phyloP scores from a whole-genome alignment of 176 grass and related monocot genomes.

The Olyra latifolia region DNA sequence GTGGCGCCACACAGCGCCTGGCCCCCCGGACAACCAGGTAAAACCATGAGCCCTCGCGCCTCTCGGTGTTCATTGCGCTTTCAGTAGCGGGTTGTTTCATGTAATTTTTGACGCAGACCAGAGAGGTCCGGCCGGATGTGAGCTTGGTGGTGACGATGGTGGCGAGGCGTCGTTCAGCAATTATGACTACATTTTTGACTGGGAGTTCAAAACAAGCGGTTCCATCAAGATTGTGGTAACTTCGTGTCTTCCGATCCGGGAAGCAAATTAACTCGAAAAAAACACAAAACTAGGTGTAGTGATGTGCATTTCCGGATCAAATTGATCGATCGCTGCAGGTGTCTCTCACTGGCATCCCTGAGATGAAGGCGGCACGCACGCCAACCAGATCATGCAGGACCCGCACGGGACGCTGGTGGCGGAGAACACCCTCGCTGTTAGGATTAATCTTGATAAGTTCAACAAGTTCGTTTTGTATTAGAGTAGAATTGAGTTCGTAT shows the following conservation, averaged over 20 bases:
- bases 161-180: slow-evolving; percentile 55
- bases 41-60: background rate
- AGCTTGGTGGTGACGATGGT: slow-evolving; percentile 82
- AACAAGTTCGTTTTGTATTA: too few relatives aligned
- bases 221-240: slow-evolving; percentile 62
- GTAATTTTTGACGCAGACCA: slow-evolving; percentile 43
- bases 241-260: background rate
- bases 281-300: background rate
- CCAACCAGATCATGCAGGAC: slow-evolving; percentile 45
- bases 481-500: too few relatives aligned
- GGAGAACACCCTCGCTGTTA: slow-evolving; percentile 73
- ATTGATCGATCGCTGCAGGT: slow-evolving; percentile 32
- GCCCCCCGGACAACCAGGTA: slow-evolving; percentile 51
- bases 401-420: slow-evolving; percentile 58
- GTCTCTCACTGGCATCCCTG: slow-evolving; percentile 54
- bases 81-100: background rate
- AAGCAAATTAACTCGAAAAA: background rate
- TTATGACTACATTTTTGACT: slow-evolving; percentile 84
- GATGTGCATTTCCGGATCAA: background rate
- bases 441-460: too few relatives aligned
- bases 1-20: slow-evolving; percentile 77
- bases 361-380: slow-evolving; percentile 63
- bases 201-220: slow-evolving; percentile 90
- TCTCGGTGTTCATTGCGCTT: too few relatives aligned
- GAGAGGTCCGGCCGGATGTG: slow-evolving; percentile 70